Evolutionary conservation across 2,329 filamentous ascomycete genomes (phyloP), one percentile per base, ranked within the genome.

Genomic region (Dactylellina haptotyla): DNA sequence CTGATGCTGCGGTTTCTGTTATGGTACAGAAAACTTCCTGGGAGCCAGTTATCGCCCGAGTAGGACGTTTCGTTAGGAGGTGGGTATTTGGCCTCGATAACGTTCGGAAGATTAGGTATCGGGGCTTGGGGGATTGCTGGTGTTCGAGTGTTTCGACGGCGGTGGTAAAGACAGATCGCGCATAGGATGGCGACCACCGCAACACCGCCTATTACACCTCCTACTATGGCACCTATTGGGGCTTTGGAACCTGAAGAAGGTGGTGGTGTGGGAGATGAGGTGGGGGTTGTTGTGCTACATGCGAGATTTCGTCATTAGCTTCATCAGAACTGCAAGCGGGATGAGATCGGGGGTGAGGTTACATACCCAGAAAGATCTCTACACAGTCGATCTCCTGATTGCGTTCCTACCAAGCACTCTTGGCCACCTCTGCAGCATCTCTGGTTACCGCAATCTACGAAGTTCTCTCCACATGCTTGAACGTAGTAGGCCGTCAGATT

Each of bases 31-130:
- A 66, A 73, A n/a, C 69, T 73, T 25, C 69, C 69, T 2, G 69
- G 69, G 2, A 28, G 69, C 69, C 69, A 73, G n/a, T 66, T 54
- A 2, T 73, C 69, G 9, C 69, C 69, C 0, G 69, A 73, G 32
- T 73, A 73, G 1, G 61, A 46, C 10, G 69, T 53, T 48, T 73
- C 69, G 32, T 61, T 43, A 12, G 61, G 53, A 32, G 69, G 69
- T 5, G 69, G 61, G 39, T 73, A 73, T 61, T 66, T 66, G 4
- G 69, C 69, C 25, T 73, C 69, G 43, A 73, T 66, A 16, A 73
- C 54, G 48, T 66, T 73, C 6, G 69, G 45, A 25, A 66, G 61
- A 43, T 73, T 62, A 10, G 54, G 61, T 12, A 61, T 56, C 18
- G 69, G 69, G 14, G 69, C 61, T 48, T 66, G 61, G 18, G 69